Evolutionary conservation across 2,329 filamentous ascomycete genomes (phyloP).

Genomic region (Ceratocystis papillata): DNA sequence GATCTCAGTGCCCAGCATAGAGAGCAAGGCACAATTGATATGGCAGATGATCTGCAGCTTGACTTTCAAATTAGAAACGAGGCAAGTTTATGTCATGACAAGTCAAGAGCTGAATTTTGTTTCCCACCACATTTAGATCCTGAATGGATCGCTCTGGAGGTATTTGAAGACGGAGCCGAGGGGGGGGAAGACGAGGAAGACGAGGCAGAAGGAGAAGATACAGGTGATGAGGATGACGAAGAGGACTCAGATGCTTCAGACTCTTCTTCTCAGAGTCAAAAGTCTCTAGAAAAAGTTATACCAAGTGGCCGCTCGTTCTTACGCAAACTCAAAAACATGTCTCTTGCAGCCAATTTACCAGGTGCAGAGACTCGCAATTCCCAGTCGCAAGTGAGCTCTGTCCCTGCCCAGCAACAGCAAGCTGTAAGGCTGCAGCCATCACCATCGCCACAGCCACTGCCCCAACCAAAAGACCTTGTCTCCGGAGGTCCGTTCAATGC

Average conservation of each 20-base stretch:
- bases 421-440: neutral
- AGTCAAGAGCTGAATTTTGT: neutral
- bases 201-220: conserved; percentile 28
- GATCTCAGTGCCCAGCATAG: neutral
- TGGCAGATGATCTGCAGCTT: neutral
- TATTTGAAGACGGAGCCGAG: conserved; percentile 56
- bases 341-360: neutral
- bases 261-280: conserved; percentile 19
- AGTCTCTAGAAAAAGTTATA: neutral
- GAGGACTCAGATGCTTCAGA: conserved; percentile 22
- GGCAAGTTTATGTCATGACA: neutral
- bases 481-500: conserved; percentile 38
- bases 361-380: neutral
- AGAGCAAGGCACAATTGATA: neutral
- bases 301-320: neutral
- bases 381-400: neutral
- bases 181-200: conserved; percentile 39
- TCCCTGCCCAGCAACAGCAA: neutral
- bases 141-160: conserved; percentile 86
- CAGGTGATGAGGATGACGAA: neutral
- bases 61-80: conserved; percentile 1
- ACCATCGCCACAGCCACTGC: neutral
- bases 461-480: neutral
- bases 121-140: conserved; percentile 67
- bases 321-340: neutral